A percentile compares a stretch with the other conserved stretches of the same genome.
Evolutionary conservation across 2,329 filamentous ascomycete genomes (phyloP).

Genomic region (Sclerotinia minor): DNA sequence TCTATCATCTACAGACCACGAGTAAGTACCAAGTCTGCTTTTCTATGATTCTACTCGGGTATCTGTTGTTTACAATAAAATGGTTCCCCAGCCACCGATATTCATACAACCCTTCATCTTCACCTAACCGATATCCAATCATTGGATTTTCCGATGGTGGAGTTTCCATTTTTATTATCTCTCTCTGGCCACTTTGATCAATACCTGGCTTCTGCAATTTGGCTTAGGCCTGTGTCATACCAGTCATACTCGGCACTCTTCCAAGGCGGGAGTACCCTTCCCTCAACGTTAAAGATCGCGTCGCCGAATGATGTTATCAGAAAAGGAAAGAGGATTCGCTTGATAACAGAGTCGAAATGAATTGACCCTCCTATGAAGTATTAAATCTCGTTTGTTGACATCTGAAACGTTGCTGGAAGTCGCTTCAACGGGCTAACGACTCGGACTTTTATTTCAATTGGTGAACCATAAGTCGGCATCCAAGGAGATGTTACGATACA

Average conservation of each 20-base stretch:
- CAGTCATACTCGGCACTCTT: constrained; percentile 9
- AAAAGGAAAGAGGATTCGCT: constrained; percentile 8
- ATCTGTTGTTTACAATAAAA: not conserved
- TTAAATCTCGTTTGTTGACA: constrained; percentile 14
- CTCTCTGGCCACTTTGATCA: constrained; percentile 10
- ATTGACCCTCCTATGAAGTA: not conserved
- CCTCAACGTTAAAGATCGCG: not conserved
- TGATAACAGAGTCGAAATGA: not conserved
- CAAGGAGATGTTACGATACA: not conserved
- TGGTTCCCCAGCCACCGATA: constrained; percentile 14
- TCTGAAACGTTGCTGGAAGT: constrained; percentile 6
- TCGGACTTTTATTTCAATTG: constrained; percentile 3
- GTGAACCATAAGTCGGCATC: not conserved
- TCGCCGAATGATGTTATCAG: not conserved
- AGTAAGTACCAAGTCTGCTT: not conserved
- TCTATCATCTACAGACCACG: not conserved
- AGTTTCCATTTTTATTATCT: constrained; percentile 8
- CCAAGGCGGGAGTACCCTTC: constrained; percentile 15
- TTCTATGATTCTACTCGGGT: not conserved
- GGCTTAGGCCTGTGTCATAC: not conserved
- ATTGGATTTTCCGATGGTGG: constrained; percentile 17
- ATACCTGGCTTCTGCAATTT: not conserved
- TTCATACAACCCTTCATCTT: not conserved
- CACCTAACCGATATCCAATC: constrained; percentile 19
- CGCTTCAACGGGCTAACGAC: not conserved